A percentile compares a stretch with the other conserved stretches of the same genome.
Conservation (phyloP, 805 yeast species). For the Metschnikowia similis region DNA sequence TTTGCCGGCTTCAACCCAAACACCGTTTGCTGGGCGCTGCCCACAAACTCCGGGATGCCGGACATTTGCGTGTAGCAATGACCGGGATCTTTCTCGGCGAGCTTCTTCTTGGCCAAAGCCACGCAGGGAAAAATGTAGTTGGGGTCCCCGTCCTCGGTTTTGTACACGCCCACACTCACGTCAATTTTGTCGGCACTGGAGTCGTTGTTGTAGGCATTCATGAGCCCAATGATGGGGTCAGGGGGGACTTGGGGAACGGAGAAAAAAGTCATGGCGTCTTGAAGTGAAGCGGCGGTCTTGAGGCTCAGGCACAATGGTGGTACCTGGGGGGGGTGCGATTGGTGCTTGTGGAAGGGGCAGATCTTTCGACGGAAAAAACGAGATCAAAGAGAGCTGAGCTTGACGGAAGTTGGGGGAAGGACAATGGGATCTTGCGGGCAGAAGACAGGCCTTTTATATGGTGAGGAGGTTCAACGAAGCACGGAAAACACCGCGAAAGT, state of each 20-base stretch:
- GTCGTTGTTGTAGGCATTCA: conserved; percentile 21
- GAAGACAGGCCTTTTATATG: neutral
- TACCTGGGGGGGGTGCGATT: no score
- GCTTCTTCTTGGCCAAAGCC: conserved; percentile 29
- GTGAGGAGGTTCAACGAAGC: neutral
- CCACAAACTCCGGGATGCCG: conserved; percentile 36
- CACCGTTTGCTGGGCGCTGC: conserved; percentile 31
- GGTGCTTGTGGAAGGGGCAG: no score
- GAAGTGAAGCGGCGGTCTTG: neutral
- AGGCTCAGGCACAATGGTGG: neutral
- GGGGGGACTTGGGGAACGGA: conserved; percentile 7
- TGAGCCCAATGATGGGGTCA: conserved; percentile 18
- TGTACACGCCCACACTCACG: conserved; percentile 45
- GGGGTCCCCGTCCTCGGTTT: conserved; percentile 32
- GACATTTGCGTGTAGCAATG: conserved; percentile 42
- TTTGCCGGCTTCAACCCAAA: conserved; percentile 31
- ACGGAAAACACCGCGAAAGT: neutral
- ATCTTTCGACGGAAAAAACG: no score
- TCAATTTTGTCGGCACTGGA: conserved; percentile 32
- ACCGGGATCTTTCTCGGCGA: conserved; percentile 35
- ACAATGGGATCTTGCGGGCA: neutral
- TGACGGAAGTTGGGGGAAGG: neutral
- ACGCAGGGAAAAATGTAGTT: conserved; percentile 37
- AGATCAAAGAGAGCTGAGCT: neutral
- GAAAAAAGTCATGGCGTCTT: conserved; percentile 5